Conservation (phyloP, 345 rosid genomes). For the Erodium maritimum region DNA sequence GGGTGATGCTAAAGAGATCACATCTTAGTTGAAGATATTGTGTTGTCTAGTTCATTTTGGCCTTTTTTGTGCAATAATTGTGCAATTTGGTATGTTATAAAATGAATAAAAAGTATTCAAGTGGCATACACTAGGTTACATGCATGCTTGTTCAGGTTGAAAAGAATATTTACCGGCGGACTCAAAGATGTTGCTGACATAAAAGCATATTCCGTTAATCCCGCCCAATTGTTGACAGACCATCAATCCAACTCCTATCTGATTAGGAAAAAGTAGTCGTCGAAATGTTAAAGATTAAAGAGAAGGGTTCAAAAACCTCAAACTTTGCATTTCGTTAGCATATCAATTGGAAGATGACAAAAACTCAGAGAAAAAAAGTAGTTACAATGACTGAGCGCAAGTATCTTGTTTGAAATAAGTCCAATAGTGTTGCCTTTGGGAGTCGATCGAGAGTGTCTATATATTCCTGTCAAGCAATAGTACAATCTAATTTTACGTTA, state of each 20-base stretch:
- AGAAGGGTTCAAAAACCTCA: neutral
- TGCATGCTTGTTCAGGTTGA: neutral
- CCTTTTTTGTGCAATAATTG: too few relatives aligned
- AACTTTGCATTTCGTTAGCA: neutral
- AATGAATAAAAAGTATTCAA: neutral
- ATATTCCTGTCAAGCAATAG: slow-evolving; percentile 49
- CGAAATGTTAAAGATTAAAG: neutral
- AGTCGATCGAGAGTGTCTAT: slow-evolving; percentile 57
- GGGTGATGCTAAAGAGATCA: neutral
- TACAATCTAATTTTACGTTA: neutral
- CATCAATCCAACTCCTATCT: slow-evolving; percentile 94
- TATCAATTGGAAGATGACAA: neutral
- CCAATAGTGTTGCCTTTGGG: slow-evolving; percentile 60
- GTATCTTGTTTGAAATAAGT: slow-evolving; percentile 68
- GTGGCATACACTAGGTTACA: neutral
- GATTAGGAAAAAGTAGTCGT: slow-evolving; percentile 29
- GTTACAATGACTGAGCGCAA: slow-evolving; percentile 59
- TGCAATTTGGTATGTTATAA: too few relatives aligned
- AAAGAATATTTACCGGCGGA: slow-evolving; percentile 48
- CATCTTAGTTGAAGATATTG: neutral
- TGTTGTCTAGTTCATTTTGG: too few relatives aligned
- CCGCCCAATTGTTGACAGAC: slow-evolving; percentile 89
- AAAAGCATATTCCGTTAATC: slow-evolving; percentile 79
- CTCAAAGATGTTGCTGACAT: slow-evolving; percentile 59
- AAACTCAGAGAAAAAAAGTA: neutral